Conservation (phyloP, 768 basidiomycete genomes). For the Lentinus brumalis region DNA sequence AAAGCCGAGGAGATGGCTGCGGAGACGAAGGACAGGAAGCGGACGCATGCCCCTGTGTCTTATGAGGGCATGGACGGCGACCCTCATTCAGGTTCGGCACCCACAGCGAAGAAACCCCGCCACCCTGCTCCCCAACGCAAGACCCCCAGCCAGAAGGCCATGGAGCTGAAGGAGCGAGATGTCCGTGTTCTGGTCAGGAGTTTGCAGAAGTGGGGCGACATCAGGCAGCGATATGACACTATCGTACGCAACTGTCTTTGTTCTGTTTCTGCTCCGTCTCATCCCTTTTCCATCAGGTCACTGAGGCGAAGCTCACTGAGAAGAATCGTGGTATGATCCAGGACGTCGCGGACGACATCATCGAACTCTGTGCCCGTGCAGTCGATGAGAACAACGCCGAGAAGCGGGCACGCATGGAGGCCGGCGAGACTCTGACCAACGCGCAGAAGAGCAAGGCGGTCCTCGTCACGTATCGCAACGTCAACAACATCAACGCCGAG, state of each 20-base stretch:
- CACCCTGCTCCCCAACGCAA: constrained; percentile 76
- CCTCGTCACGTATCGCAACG: constrained; percentile 85
- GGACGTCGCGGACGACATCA: constrained; percentile 90
- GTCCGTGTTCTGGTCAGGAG: constrained; percentile 94
- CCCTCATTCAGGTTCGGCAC: constrained; percentile 54
- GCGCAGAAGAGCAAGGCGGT: constrained; percentile 98
- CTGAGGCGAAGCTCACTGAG: constrained; percentile 86
- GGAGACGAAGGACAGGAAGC: constrained; percentile 75
- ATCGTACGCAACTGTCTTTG: constrained; percentile 65
- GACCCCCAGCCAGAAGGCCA: constrained; percentile 89
- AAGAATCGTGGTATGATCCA: constrained; percentile 94
- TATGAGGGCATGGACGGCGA: constrained; percentile 95
- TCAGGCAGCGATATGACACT: constrained; percentile 88
- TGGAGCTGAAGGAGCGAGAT: constrained; percentile 97
- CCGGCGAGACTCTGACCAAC: constrained; percentile 87
- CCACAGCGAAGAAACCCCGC: constrained; percentile 76
- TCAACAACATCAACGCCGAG: constrained; percentile 96
- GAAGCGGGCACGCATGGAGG: constrained; percentile 72
- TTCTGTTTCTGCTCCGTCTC: constrained; percentile 7
- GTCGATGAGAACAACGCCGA: constrained; percentile 84
- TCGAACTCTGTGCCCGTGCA: constrained; percentile 80
- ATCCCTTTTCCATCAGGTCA: constrained; percentile 52
- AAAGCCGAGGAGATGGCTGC: constrained; percentile 71
- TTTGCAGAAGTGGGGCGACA: constrained; percentile 97
- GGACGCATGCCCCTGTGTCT: constrained; percentile 82